phyloP scores from a whole-genome alignment of 768 basidiomycete species.

The Leucocoprinus sp. region DNA sequence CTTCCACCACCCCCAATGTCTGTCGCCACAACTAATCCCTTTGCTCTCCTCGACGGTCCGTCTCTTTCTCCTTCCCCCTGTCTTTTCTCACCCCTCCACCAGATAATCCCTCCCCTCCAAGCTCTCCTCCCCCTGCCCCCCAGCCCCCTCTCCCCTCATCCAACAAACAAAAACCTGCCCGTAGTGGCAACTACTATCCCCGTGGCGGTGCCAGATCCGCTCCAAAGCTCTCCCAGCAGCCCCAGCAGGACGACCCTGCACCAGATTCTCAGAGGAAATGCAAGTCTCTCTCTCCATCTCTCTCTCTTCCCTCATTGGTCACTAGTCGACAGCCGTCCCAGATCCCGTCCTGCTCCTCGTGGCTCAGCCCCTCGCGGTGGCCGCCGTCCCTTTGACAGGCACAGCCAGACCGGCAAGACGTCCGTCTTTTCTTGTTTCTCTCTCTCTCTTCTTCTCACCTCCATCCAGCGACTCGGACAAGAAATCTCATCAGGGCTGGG shows the following conservation, averaged over 20 bases:
- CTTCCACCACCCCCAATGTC: conserved; percentile 75
- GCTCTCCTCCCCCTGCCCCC: conserved; percentile 26
- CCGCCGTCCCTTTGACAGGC: conserved; percentile 78
- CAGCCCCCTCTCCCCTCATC: conserved; percentile 25
- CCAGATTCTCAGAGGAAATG: conserved; percentile 28
- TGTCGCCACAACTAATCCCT: conserved; percentile 85
- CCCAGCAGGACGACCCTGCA: conserved; percentile 21
- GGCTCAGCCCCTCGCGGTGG: conserved; percentile 39
- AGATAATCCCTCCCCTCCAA: conserved; percentile 39
- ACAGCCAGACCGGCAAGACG: conserved; percentile 81
- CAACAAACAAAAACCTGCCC: conserved; percentile 40
- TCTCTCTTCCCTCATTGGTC: conserved; percentile 10
- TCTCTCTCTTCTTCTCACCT: conserved; percentile 12
- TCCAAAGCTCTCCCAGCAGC: conserved; percentile 24
- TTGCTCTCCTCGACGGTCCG: conserved; percentile 74
- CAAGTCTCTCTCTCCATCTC: conserved; percentile 17
- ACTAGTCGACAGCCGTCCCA: conserved; percentile 43
- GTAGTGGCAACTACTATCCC: conserved; percentile 59
- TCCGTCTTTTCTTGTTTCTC: conserved; percentile 28
- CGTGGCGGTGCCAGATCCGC: conserved; percentile 39
- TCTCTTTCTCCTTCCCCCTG: conserved; percentile 16
- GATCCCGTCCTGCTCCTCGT: conserved; percentile 42
- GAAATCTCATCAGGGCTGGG: conserved; percentile 93
- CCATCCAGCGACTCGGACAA: conserved; percentile 80
- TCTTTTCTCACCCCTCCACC: conserved; percentile 21